These are phyloP conservation scores for Filosporella fistucella DNA, from an alignment of 495 filamentous ascomycete species.

Conservation along the genomic window DNA sequence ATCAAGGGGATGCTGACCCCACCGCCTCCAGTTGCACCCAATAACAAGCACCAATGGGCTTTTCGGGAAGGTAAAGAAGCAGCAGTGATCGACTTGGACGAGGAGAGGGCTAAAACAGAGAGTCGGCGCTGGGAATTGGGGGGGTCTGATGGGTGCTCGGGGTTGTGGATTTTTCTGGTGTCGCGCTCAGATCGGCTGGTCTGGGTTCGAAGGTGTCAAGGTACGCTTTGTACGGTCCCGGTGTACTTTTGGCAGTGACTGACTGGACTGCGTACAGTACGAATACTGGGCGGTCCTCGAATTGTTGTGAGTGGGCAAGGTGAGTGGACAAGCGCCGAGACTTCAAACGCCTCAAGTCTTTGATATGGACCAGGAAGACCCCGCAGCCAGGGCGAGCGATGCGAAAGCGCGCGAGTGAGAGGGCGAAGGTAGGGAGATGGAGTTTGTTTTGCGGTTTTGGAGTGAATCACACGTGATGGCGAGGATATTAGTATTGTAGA, in stretches of 20 bases:
- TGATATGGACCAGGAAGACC: slow-evolving; percentile 19
- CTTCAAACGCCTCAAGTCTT: slow-evolving; percentile 14
- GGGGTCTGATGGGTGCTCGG: no score
- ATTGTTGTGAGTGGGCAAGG: no score
- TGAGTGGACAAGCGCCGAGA: slow-evolving; percentile 14
- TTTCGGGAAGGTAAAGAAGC: no score
- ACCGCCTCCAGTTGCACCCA: slow-evolving; percentile 12
- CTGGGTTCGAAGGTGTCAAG: no score
- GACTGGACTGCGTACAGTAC: no score
- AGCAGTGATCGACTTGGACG: neutral
- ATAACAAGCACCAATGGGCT: slow-evolving; percentile 12
- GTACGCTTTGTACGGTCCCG: neutral
- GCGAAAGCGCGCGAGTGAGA: neutral
- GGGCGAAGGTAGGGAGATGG: neutral
- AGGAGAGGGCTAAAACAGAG: neutral
- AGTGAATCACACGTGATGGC: neutral
- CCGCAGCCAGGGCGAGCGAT: slow-evolving; percentile 14
- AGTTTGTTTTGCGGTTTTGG: neutral
- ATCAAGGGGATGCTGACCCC: slow-evolving; percentile 14
- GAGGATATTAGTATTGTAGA: neutral
- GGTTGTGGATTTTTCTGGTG: no score
- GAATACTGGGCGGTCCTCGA: neutral
- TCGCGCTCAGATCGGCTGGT: slow-evolving; percentile 15
- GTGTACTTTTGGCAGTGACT: neutral
- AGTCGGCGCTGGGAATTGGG: neutral